Base-by-base conservation (phyloP, 2,329 filamentous ascomycete genomes). In the Hypoxylon sp. region DNA sequence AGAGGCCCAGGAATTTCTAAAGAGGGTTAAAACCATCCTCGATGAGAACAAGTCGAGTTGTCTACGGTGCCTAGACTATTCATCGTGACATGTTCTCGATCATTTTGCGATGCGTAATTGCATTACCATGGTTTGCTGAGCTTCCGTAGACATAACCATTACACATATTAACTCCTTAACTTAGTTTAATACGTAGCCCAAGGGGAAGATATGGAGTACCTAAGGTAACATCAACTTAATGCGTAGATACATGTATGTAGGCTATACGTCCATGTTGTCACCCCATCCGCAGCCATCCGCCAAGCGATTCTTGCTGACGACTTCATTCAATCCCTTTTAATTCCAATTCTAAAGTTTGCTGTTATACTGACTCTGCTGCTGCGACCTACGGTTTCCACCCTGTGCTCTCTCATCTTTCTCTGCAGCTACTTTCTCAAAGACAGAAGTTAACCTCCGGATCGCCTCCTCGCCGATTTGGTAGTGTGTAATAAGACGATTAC, bases 391-490 rank as follows among this genome's bases (percentile, higher is more conserved):
- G 32, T 45, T 36, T 62, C 56, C 7, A 5, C 63, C 9, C 25
- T 53, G 21, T 21, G 17, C 32, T 84, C 86, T 77, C 79, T 76
- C 23, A n/a, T 55, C 67, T 30, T 65, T 74, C 61, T 77, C 77
- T 14, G 59, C 58, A 5, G 74, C 75, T 25, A 79, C 50, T 46
- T 68, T 70, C 46, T 80, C 76, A 73, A 88, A 87, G 6, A 86
- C 78, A 32, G 78, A 75, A 21, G 82, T 81, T 17, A 88, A 73
- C 55, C 81, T 80, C 41, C 76, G 70, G 50, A 91, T 82, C 1
- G 87, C 87, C 72, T 88, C 86, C 38, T 89, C 85, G 11, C 85
- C 85, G 61, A 90, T 86, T 80, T 91, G 77, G 53, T 75, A 75
- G 21, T 71, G 78, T 52, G 72, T 79, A 74, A 77, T 81, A 32